phyloP scores from a whole-genome alignment of 305 asterid genomes.

The Withania somnifera region DNA sequence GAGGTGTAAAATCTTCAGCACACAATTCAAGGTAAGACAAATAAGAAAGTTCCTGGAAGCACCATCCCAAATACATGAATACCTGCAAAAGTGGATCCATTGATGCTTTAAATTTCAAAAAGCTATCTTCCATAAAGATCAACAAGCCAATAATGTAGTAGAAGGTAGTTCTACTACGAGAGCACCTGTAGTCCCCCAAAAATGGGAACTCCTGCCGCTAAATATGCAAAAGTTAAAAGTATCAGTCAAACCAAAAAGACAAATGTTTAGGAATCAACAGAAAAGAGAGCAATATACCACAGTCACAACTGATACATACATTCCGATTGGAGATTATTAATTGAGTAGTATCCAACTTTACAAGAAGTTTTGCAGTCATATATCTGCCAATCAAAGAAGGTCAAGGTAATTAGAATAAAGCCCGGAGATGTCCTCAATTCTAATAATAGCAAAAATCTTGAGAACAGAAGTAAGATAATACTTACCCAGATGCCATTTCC shows the following conservation, averaged over 20 bases:
- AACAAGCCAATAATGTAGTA: constrained; percentile 85
- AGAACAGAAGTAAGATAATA: constrained; percentile 6
- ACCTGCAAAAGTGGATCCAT: constrained; percentile 91
- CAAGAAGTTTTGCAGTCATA: constrained; percentile 91
- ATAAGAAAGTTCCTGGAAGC: not conserved
- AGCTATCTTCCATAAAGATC: constrained; percentile 86
- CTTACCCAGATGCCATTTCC: constrained; percentile 97
- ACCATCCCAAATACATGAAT: not conserved
- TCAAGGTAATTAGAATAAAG: not conserved
- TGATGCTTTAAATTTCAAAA: constrained; percentile 72
- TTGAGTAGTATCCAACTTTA: constrained; percentile 90
- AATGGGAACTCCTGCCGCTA: constrained; percentile 95
- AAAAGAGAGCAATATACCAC: not conserved
- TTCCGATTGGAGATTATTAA: constrained; percentile 78
- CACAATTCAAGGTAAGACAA: not conserved
- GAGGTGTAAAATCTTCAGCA: not conserved
- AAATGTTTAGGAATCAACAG: not conserved
- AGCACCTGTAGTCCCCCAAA: constrained; percentile 76
- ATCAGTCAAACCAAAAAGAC: not conserved
- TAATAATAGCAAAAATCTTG: not conserved
- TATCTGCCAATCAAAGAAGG: constrained; percentile 34
- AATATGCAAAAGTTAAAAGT: constrained; percentile 10
- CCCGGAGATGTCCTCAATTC: not conserved
- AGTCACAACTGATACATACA: constrained; percentile 25
- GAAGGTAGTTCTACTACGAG: constrained; percentile 87